Conservation (phyloP, 208 protist species). For the Histomonas meleagridis region DNA sequence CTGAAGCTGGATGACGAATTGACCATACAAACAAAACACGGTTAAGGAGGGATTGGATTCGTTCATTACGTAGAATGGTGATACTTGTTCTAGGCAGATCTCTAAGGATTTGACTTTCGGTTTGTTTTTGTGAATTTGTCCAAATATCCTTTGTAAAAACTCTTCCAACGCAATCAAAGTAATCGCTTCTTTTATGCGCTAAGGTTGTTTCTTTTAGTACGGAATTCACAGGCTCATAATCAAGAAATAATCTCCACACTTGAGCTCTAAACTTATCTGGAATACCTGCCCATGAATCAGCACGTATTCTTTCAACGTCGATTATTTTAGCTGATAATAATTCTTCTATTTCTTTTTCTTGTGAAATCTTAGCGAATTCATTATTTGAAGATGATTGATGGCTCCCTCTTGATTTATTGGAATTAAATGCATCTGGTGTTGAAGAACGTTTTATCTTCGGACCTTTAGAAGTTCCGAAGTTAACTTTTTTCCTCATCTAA, state of each 20-base stretch:
- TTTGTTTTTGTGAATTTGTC: neutral
- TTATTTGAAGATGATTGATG: no score
- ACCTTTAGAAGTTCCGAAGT: no score
- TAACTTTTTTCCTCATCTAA: no score
- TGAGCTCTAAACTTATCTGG: slow-evolving; percentile 28
- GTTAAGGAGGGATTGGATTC: slow-evolving; percentile 53
- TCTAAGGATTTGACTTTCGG: neutral
- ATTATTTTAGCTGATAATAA: neutral
- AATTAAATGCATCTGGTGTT: no score
- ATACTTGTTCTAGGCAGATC: neutral
- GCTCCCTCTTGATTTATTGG: no score
- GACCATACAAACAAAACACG: slow-evolving; percentile 73
- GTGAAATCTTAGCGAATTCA: no score
- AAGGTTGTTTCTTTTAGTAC: neutral
- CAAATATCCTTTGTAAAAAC: neutral
- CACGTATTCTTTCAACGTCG: neutral
- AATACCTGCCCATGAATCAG: slow-evolving; percentile 35
- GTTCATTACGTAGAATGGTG: neutral
- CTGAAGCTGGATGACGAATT: slow-evolving; percentile 70
- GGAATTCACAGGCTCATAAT: slow-evolving; percentile 5
- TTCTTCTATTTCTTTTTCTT: neutral
- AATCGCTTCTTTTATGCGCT: neutral
- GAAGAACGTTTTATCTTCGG: no score
- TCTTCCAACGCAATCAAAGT: neutral
- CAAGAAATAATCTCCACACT: slow-evolving; percentile 37